Evolutionary conservation across 2,329 filamentous ascomycete genomes (phyloP), one percentile per base, ranked within the genome.

Genomic region (Fusarium lyarnte): DNA sequence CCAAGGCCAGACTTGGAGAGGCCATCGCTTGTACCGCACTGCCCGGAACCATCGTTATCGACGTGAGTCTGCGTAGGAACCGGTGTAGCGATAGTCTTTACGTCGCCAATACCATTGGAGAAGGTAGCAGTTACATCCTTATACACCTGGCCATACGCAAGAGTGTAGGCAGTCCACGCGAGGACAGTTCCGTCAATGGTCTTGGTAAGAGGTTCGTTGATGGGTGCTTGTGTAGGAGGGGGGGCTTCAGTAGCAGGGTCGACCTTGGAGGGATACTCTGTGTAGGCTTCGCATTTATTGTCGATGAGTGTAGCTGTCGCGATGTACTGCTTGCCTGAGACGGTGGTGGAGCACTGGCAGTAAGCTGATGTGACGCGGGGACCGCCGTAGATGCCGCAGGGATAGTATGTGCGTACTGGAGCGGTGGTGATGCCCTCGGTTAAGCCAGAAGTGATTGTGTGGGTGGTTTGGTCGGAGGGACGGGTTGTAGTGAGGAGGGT

Each of bases 1-100:
- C 61, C 43, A 0, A 71, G 46, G 14, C 55, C 68, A 0, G 42
- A 41, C 51, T 69, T 70, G 10, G 68, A 71, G 9, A 66, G 36
- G 1, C 55, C 38, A 25, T 71, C 68, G 23, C 52, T 39, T 0
- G 66, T 72, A 4, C 66, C 57, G 12, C 69, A 72, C 51, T 72
- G 57, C 0, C 66, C 62, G 0, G 17, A 16, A 0, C 69, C 69
- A 2, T 72, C 45, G 7, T 72, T 67, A 5, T 72, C 63, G 9
- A 70, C 57, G 8, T 47, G 46, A 2, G 66, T 66, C 0, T 66
- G 66, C 1, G 55, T 58, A 2, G 68, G 68, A 0, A 62, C 46
- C 5, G 68, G 68, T 1, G 68, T 71, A 6, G 46, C 36, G 17
- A 68, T 23, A 6, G 65, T 68, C 21, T 25, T 49, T 1, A 45